phyloP scores from a whole-genome alignment of 2,329 filamentous ascomycete species.

The Fusarium praegraminearum region DNA sequence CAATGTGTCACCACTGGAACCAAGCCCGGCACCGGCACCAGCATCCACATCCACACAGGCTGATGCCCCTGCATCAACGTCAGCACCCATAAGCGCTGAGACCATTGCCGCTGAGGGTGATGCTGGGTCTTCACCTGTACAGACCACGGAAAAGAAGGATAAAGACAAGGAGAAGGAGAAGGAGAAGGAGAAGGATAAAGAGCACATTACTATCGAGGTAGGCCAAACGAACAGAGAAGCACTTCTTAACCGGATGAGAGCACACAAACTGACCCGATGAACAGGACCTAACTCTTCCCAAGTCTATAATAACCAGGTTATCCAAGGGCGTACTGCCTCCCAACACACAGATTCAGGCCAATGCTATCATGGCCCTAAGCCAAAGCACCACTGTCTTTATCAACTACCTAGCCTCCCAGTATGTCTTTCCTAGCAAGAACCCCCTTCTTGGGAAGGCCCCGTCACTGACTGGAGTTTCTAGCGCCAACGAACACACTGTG shows the following conservation, averaged over 20 bases:
- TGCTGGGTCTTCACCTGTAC: conserved; percentile 39
- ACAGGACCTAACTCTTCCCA: conserved; percentile 80
- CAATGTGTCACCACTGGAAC: conserved; percentile 50
- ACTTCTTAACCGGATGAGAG: not conserved
- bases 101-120: conserved; percentile 6
- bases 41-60: conserved; percentile 5
- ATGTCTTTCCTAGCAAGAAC: conserved; percentile 52
- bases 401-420: conserved; percentile 82
- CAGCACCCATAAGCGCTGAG: conserved; percentile 27
- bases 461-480: conserved; percentile 51
- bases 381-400: conserved; percentile 88
- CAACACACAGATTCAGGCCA: conserved; percentile 86
- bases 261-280: not conserved
- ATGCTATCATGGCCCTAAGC: conserved; percentile 81
- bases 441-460: not conserved
- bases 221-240: not conserved
- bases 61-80: conserved; percentile 38
- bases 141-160: conserved; percentile 51
- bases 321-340: conserved; percentile 83
- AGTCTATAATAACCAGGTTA: conserved; percentile 82
- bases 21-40: conserved; percentile 32
- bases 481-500: conserved; percentile 78
- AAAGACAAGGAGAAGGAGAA: conserved; percentile 50
- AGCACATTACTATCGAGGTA: conserved; percentile 66
- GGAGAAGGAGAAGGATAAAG: conserved; percentile 44